Conservation (phyloP, 164 flowering plant species). For the Berberis vulgaris region DNA sequence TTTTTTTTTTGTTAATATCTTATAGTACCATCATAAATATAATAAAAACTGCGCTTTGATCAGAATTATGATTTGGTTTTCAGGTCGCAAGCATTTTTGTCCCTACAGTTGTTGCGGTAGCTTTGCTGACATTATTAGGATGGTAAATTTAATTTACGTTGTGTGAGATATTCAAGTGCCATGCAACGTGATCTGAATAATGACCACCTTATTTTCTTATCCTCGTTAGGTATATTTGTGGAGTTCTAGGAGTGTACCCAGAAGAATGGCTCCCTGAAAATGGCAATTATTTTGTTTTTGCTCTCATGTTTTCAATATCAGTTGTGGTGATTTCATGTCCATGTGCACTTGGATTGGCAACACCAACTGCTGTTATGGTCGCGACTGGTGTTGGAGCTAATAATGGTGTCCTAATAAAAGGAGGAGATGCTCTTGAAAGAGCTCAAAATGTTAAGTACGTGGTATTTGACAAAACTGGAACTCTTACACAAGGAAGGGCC, state of each 20-base stretch:
- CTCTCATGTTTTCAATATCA: conserved; percentile 95
- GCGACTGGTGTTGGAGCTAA: conserved; percentile 97
- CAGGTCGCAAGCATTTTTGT: conserved; percentile 98
- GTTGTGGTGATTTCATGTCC: conserved; percentile 99
- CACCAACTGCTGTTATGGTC: conserved; percentile 99
- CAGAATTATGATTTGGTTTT: conserved; percentile 6
- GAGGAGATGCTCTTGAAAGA: conserved; percentile 97
- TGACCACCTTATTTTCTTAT: not conserved
- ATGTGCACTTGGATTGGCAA: conserved; percentile 99
- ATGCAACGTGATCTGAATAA: conserved; percentile 4
- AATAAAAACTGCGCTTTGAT: not conserved
- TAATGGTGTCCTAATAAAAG: conserved; percentile 93
- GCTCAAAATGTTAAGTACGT: conserved; percentile 82
- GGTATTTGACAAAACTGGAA: conserved; percentile 94
- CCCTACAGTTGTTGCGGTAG: conserved; percentile 66
- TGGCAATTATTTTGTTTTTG: conserved; percentile 79
- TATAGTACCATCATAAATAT: too few species aligned
- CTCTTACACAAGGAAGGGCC: conserved; percentile 95
- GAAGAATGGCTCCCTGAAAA: conserved; percentile 77
- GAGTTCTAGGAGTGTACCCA: conserved; percentile 69
- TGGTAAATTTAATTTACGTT: conserved; percentile 48
- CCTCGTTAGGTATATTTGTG: conserved; percentile 58
- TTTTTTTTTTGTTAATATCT: too few species aligned
- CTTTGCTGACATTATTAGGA: conserved; percentile 67
- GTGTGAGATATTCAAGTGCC: not conserved